Percentiles rank a stretch among this genome's conserved stretches.
Evolutionary conservation across 1,284 basidiomycete species (phyloP).

Genomic region (Heterobasidion parviporum): DNA sequence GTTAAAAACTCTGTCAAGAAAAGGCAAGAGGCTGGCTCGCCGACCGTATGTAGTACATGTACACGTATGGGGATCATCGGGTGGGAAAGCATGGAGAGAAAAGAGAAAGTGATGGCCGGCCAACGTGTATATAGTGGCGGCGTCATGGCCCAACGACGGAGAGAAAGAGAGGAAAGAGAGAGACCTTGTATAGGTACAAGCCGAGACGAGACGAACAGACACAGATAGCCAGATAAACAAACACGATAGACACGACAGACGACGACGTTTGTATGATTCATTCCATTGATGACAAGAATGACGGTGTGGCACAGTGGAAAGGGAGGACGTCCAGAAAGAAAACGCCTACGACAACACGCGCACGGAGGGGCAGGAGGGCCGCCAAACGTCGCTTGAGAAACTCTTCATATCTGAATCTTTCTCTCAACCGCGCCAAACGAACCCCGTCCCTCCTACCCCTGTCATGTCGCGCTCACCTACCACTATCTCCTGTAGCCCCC

Average conservation of each 20-base stretch:
- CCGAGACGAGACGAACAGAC: not conserved
- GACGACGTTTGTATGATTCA: not conserved
- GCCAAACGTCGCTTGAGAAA: too few relatives aligned
- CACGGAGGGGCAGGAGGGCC: not conserved
- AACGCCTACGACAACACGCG: not conserved
- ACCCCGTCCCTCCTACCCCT: too few relatives aligned
- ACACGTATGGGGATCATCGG: too few relatives aligned
- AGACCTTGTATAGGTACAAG: not conserved
- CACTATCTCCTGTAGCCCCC: conserved; percentile 12
- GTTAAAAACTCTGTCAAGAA: conserved; percentile 3
- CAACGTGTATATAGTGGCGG: too few relatives aligned
- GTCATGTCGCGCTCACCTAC: not conserved
- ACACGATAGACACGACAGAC: not conserved
- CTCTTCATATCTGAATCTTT: too few relatives aligned
- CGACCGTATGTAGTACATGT: too few relatives aligned
- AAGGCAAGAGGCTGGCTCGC: not conserved
- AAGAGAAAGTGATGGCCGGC: not conserved
- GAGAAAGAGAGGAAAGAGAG: not conserved
- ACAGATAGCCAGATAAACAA: not conserved
- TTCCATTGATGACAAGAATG: too few relatives aligned
- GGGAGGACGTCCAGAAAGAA: not conserved
- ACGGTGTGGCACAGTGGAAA: not conserved
- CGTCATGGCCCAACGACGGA: not conserved
- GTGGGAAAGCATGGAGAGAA: not conserved
- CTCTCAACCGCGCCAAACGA: too few relatives aligned